Conservation (phyloP, 2,329 filamentous ascomycete genomes). For the Fusarium tuaranense region DNA sequence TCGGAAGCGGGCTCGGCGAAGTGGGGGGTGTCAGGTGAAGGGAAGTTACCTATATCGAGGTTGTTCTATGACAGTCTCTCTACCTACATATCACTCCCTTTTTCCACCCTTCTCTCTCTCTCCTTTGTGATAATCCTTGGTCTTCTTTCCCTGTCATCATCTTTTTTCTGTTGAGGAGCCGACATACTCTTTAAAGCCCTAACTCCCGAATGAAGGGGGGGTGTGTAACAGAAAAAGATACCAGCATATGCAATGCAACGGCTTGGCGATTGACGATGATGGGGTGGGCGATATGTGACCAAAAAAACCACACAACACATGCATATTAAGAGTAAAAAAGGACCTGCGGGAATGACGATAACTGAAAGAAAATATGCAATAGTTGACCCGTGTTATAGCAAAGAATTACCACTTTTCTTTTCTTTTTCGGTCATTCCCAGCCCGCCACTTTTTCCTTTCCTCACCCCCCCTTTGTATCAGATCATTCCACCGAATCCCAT, state of each 20-base stretch:
- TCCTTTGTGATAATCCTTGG: background rate
- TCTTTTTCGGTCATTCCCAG: background rate
- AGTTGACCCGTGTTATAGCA: background rate
- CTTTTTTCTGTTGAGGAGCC: background rate
- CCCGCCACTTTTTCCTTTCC: background rate
- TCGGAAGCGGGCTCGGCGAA: constrained; percentile 22
- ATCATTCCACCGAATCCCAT: background rate
- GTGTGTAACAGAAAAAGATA: background rate
- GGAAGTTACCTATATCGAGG: background rate
- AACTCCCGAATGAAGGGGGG: background rate
- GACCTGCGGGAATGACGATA: background rate
- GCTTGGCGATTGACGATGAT: constrained; percentile 26
- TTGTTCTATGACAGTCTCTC: background rate
- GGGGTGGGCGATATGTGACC: constrained; percentile 13
- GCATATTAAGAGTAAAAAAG: background rate
- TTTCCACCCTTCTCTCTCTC: background rate
- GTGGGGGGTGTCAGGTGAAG: background rate
- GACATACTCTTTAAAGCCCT: background rate
- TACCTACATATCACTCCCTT: too few species aligned
- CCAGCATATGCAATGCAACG: constrained; percentile 24
- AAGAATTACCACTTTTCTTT: background rate
- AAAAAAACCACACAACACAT: background rate
- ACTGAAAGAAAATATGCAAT: background rate
- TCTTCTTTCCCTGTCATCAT: background rate
- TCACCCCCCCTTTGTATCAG: background rate